Base-by-base conservation (phyloP, 202 grass and related monocot species). In the Panicum hallii region DNA sequence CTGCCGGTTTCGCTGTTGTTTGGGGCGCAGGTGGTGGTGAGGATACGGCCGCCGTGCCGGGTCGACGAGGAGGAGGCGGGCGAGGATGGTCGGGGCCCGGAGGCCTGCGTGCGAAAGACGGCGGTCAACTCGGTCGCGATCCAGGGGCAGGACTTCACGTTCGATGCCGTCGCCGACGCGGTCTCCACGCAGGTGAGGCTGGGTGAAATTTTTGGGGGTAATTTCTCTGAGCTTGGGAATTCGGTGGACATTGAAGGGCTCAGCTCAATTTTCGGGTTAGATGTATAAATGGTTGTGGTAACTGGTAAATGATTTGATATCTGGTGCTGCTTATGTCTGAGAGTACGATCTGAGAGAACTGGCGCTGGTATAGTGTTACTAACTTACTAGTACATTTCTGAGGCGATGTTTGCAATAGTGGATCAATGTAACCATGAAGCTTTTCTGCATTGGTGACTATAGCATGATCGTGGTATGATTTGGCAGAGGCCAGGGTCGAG, bases 101-200 rank as follows among this genome's bases (percentile, higher is more conserved):
- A 91, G 19, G 78, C 66, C 22, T 90, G 90, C 86, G 88, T 89
- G 54, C 82, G 91, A 40, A 96, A 92, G 84, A 79, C 78, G 34
- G 86, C 90, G 11, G 49, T 40, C 75, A 92, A 91, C 89, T 96
- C 88, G 7, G 79, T 99, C 49, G 90, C 93, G 48, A 90, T 96
- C 78, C 85, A 81, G 45, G 97, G 94, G 23, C 93, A 92, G 79
- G 91, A 89, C 70, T 99, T 96, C 80, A 99, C 97, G 9, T 99
- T 99, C 61, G 93, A 99, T 47, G 94, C 96, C 2, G 91, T 99
- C 32, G 91, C 96, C 9, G 93, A 96, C 34, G 79, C 86, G 30
- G 57, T 41, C n/a, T 99, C 93, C 62, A 85, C 88, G 22, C 97
- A 99, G 90, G 97, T 94, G 71, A 80, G 71, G 1, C 45, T 78